Evolutionary conservation across 2,329 filamentous ascomycete species (phyloP).

Genomic region (Ilyonectria mors-panacis): DNA sequence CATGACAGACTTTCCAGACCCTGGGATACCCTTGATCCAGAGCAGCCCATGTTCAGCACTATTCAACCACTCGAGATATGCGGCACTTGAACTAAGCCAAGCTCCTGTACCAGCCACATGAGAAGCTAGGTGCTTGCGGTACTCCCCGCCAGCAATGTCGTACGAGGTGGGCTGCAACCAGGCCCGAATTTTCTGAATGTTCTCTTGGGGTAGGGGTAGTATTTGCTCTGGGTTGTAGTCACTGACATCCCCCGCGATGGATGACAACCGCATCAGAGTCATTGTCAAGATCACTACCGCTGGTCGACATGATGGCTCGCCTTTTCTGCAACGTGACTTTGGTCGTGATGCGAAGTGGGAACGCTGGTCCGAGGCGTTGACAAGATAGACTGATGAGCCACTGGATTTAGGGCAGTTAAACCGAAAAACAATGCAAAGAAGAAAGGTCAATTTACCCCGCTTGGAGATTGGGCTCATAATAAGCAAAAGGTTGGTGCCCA

Average conservation of each 20-base stretch:
- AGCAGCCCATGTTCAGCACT: conserved; percentile 29
- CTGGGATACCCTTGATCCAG: conserved; percentile 53
- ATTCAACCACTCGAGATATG: conserved; percentile 32
- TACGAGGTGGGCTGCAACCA: conserved; percentile 43
- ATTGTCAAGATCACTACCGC: conserved; percentile 7
- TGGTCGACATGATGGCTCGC: neutral
- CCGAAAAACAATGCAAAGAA: too few relatives aligned
- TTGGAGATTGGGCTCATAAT: neutral
- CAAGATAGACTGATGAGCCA: too few relatives aligned
- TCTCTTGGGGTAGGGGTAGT: conserved; percentile 46
- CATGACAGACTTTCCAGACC: conserved; percentile 57
- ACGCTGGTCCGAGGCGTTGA: too few relatives aligned
- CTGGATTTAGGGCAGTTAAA: too few relatives aligned
- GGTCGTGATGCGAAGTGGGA: neutral
- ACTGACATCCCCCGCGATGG: conserved; percentile 46
- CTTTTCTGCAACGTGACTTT: neutral
- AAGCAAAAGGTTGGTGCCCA: too few relatives aligned
- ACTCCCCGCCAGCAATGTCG: conserved; percentile 33
- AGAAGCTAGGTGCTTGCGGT: conserved; percentile 37
- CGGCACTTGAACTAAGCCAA: conserved; percentile 27
- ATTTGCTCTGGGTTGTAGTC: conserved; percentile 53
- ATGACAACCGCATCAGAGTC: conserved; percentile 47
- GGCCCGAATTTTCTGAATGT: conserved; percentile 41
- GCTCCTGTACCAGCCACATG: conserved; percentile 33
- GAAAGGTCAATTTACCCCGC: too few relatives aligned